Evolutionary conservation across 139 green algal species (phyloP).

Genomic region (Chlorella sorokiniana): DNA sequence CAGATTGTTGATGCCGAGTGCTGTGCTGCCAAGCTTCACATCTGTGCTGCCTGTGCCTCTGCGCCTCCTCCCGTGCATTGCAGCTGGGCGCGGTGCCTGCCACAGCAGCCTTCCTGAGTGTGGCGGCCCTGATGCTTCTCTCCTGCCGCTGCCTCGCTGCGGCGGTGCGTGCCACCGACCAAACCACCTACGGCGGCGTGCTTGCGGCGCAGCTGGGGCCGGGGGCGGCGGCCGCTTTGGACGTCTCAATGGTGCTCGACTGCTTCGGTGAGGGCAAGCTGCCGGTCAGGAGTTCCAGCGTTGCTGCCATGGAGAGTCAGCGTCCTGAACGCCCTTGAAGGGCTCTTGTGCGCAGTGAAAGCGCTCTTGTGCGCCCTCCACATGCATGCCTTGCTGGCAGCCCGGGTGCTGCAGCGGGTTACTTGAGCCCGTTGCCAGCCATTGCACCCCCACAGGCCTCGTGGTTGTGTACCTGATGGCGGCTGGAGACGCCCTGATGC

Average conservation of each 20-base stretch:
- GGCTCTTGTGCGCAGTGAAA: not conserved
- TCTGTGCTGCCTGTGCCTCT: not conserved
- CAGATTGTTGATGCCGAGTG: too few species aligned
- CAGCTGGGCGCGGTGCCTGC: not conserved
- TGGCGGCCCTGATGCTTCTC: not conserved
- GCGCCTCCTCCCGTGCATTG: not conserved
- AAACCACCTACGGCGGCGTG: not conserved
- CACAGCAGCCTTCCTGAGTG: not conserved
- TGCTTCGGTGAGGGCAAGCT: not conserved
- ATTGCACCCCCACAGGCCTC: not conserved
- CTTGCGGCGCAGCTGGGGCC: not conserved
- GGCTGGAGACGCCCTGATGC: not conserved
- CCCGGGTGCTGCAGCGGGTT: not conserved
- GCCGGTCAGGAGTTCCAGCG: not conserved
- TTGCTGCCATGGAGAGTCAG: not conserved
- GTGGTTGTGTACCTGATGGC: not conserved
- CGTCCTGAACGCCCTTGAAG: not conserved
- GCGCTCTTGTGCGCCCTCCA: not conserved
- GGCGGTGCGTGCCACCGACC: not conserved
- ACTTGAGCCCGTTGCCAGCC: not conserved
- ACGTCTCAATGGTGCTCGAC: not conserved
- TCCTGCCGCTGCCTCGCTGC: slow-evolving; percentile 3
- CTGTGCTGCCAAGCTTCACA: not conserved
- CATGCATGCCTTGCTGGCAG: not conserved
- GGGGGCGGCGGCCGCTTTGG: not conserved